These are phyloP conservation scores for Breviolum minutum DNA, from an alignment of 73 alveolate genomes.

Conservation along the genomic window DNA sequence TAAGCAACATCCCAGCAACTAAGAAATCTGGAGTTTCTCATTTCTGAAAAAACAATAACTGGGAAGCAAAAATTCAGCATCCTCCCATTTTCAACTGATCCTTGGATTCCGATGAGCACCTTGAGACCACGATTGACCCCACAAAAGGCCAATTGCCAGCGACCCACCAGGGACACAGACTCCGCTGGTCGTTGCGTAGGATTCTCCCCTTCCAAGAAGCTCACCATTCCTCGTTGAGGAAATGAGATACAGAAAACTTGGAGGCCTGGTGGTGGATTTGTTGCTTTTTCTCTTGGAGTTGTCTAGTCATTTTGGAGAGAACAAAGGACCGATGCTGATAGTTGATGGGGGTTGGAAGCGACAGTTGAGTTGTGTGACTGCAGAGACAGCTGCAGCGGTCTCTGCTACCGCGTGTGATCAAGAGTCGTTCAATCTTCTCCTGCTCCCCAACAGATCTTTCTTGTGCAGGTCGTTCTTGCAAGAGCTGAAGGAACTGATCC, in stretches of 20 bases:
- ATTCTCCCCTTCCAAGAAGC: slow-evolving; percentile 55
- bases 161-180: slow-evolving; percentile 50
- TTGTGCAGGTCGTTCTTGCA: slow-evolving; percentile 11
- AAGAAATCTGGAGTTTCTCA: background rate
- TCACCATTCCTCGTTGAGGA: slow-evolving; percentile 91
- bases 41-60: background rate
- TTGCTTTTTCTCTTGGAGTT: too few species aligned
- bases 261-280: too few species aligned
- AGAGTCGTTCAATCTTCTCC: slow-evolving; percentile 74
- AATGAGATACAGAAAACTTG: too few species aligned
- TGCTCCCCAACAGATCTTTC: slow-evolving; percentile 81
- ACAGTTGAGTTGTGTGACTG: background rate
- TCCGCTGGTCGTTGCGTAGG: slow-evolving; percentile 59
- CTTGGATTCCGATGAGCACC: background rate
- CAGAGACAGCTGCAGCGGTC: background rate
- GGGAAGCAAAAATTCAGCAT: too few species aligned
- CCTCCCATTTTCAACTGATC: too few species aligned
- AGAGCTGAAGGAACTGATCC: slow-evolving; percentile 63
- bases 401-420: background rate
- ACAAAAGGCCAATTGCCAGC: slow-evolving; percentile 55
- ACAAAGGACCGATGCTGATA: too few species aligned
- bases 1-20: too few species aligned
- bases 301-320: too few species aligned
- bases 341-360: too few species aligned
- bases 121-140: slow-evolving; percentile 66